phyloP scores from a whole-genome alignment of 2,329 filamentous ascomycete species.

The Xylaria sp. region DNA sequence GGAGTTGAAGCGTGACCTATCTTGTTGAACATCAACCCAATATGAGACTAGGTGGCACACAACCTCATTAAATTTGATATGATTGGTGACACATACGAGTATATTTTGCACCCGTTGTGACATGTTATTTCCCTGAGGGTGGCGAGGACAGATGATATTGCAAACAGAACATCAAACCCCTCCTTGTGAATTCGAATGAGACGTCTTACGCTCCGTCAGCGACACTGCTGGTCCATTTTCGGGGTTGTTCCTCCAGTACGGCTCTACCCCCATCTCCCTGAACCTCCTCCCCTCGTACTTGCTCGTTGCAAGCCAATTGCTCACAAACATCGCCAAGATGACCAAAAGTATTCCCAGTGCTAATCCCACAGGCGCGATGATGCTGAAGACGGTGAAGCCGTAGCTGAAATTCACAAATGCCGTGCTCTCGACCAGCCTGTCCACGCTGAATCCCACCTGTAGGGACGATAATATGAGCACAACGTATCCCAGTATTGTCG shows the following conservation, averaged over 20 bases:
- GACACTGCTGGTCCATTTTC: constrained; percentile 3
- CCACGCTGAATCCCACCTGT: constrained; percentile 48
- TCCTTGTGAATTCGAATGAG: constrained; percentile 1
- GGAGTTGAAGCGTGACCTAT: constrained; percentile 3
- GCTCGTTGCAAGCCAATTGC: constrained; percentile 45
- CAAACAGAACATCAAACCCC: constrained; percentile 13
- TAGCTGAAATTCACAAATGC: constrained; percentile 49
- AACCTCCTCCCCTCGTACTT: constrained; percentile 47
- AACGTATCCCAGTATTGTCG: constrained; percentile 54
- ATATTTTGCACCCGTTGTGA: neutral
- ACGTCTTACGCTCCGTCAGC: constrained; percentile 6
- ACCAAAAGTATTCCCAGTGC: constrained; percentile 40
- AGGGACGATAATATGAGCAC: constrained; percentile 49
- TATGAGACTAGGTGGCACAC: neutral
- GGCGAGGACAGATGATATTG: neutral
- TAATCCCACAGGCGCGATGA: constrained; percentile 46
- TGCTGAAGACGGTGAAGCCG: constrained; percentile 49
- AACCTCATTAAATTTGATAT: neutral
- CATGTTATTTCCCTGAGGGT: neutral
- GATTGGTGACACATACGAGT: neutral
- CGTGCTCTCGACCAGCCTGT: constrained; percentile 40
- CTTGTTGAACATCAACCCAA: neutral
- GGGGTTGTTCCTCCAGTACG: constrained; percentile 42
- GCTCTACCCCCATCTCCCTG: constrained; percentile 46
- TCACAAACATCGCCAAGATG: constrained; percentile 44